Conservation (phyloP, 495 filamentous ascomycete species). For the Terfezia boudieri region DNA sequence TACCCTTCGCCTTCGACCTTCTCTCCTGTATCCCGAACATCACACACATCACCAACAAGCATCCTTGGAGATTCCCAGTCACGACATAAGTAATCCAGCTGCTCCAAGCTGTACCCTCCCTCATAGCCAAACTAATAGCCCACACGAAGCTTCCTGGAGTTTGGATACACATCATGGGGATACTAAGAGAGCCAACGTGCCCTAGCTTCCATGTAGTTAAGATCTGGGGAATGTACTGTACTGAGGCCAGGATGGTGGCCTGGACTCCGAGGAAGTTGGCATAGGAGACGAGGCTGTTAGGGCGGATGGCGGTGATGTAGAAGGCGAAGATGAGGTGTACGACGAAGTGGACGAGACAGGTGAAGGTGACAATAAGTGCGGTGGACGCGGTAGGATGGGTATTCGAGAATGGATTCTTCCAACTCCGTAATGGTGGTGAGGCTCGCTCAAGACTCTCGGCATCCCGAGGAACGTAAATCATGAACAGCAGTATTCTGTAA, state of each 20-base stretch:
- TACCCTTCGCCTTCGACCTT: constrained; percentile 2
- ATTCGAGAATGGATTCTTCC: constrained; percentile 18
- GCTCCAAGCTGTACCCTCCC: constrained; percentile 82
- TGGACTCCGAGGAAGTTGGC: constrained; percentile 65
- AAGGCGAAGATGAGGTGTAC: constrained; percentile 31
- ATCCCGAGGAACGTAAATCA: constrained; percentile 58
- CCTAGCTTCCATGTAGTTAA: constrained; percentile 68
- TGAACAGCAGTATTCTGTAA: constrained; percentile 55
- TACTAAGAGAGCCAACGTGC: constrained; percentile 69
- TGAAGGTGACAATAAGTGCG: constrained; percentile 44
- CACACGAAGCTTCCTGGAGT: constrained; percentile 80
- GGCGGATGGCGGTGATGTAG: constrained; percentile 34
- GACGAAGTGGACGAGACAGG: constrained; percentile 50
- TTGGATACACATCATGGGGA: constrained; percentile 97
- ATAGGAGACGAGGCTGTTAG: constrained; percentile 41
- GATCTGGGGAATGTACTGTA: constrained; percentile 92
- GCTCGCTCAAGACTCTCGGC: constrained; percentile 26
- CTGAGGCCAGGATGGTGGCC: constrained; percentile 50
- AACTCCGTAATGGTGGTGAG: constrained; percentile 6
- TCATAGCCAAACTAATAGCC: constrained; percentile 58
- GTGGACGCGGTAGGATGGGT: constrained; percentile 45
- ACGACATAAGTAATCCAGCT: constrained; percentile 77
- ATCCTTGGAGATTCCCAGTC: constrained; percentile 67
- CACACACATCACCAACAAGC: constrained; percentile 58
- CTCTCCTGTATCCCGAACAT: constrained; percentile 39